Evolutionary conservation across 371 early-diverging fungal species (phyloP).

Genomic region (Saksenaea vasiformis): DNA sequence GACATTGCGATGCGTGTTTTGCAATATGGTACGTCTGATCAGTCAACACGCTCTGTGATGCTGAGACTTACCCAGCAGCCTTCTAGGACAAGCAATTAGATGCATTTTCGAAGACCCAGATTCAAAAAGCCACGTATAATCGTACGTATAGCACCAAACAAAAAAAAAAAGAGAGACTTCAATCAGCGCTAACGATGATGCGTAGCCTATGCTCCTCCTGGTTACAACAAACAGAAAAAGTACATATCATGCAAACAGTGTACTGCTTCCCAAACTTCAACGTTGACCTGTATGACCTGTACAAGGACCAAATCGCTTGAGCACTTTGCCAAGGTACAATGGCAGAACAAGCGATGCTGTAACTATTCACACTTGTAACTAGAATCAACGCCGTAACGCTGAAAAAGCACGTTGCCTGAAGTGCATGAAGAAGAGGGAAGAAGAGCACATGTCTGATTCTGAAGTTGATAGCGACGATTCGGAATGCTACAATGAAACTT

Average conservation of each 20-base stretch:
- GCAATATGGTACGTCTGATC: constrained; percentile 14
- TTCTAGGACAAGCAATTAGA: constrained; percentile 30
- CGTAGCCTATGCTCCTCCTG: constrained; percentile 43
- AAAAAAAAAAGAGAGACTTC: neutral
- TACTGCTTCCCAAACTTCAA: constrained; percentile 35
- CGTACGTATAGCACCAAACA: constrained; percentile 7
- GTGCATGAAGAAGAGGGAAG: constrained; percentile 54
- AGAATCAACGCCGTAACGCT: constrained; percentile 50
- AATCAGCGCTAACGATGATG: neutral
- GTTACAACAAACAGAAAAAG: constrained; percentile 41
- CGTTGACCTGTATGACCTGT: constrained; percentile 49
- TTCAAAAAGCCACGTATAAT: constrained; percentile 27
- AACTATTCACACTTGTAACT: neutral
- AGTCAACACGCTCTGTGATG: neutral
- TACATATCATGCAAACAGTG: constrained; percentile 51
- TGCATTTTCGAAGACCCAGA: constrained; percentile 40
- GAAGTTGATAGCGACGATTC: constrained; percentile 42
- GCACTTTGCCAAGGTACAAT: constrained; percentile 49
- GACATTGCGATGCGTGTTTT: constrained; percentile 22
- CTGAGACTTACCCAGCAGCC: neutral
- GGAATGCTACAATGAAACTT: constrained; percentile 27
- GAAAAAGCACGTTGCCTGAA: constrained; percentile 50
- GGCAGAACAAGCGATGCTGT: neutral
- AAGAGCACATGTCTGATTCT: constrained; percentile 48
- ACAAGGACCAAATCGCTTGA: constrained; percentile 38